Conservation (phyloP, 129 eudicot genomes). For the Dittrichia graveolens region DNA sequence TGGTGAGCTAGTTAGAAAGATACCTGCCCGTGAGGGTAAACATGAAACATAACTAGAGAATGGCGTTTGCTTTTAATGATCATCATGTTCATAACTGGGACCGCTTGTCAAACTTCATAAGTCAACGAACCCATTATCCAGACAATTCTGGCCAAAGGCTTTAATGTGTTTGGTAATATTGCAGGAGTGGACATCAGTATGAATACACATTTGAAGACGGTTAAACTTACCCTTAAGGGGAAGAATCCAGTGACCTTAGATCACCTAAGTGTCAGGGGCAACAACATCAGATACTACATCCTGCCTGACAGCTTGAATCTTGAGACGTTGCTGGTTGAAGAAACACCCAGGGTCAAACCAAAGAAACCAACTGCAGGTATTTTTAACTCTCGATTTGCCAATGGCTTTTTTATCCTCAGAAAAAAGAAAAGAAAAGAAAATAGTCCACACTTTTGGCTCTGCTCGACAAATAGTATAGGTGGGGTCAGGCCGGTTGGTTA, state of each 20-base stretch:
- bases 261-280: conserved; percentile 95
- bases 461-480: not conserved
- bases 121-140: not conserved
- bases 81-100: conserved; percentile 5
- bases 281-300: conserved; percentile 88
- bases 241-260: conserved; percentile 90
- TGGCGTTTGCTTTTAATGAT: not conserved
- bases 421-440: too few relatives aligned
- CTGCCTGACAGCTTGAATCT: conserved; percentile 95
- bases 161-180: conserved; percentile 13
- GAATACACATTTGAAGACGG: conserved; percentile 94
- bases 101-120: not conserved
- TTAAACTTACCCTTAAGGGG: conserved; percentile 86
- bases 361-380: conserved; percentile 97
- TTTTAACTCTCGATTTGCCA: not conserved
- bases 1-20: not conserved
- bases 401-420: not conserved
- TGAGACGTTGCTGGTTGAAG: conserved; percentile 88
- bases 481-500: not conserved
- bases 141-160: not conserved
- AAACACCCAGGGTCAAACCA: conserved; percentile 93
- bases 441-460: not conserved
- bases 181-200: conserved; percentile 90
- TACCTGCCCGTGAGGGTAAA: conserved; percentile 7
- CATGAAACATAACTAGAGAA: not conserved